phyloP scores from a whole-genome alignment of 1,284 basidiomycete genomes.

The Fomitopsis pinicola region DNA sequence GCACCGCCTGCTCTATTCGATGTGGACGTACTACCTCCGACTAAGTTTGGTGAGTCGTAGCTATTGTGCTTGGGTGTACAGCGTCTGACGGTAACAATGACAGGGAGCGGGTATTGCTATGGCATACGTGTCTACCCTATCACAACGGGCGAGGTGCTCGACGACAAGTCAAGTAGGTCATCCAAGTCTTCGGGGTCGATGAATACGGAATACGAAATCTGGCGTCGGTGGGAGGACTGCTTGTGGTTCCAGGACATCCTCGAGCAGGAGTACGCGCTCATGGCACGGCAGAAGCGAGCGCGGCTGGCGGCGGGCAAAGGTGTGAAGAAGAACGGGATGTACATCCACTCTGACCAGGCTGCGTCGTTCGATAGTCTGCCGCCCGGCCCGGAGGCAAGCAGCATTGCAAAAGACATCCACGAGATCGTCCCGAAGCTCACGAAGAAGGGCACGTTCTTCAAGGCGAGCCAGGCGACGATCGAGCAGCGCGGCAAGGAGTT shows the following conservation, averaged over 20 bases:
- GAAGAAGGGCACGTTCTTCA: slow-evolving; percentile 69
- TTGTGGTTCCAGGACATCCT: slow-evolving; percentile 67
- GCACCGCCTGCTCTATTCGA: slow-evolving; percentile 55
- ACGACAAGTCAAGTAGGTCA: slow-evolving; percentile 30
- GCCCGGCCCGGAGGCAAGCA: slow-evolving; percentile 71
- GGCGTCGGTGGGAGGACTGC: slow-evolving; percentile 78
- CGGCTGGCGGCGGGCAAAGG: slow-evolving; percentile 67
- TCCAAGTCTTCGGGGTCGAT: slow-evolving; percentile 15
- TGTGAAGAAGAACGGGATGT: slow-evolving; percentile 68
- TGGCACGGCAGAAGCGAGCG: slow-evolving; percentile 59
- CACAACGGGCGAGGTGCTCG: slow-evolving; percentile 6
- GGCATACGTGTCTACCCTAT: slow-evolving; percentile 59
- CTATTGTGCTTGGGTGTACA: not conserved
- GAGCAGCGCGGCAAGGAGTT: slow-evolving; percentile 61
- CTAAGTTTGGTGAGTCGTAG: slow-evolving; percentile 47
- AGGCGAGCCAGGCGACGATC: slow-evolving; percentile 60
- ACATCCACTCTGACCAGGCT: slow-evolving; percentile 60
- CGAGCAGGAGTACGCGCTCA: slow-evolving; percentile 56
- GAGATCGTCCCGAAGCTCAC: slow-evolving; percentile 58
- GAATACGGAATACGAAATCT: slow-evolving; percentile 58
- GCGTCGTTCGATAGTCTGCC: slow-evolving; percentile 82
- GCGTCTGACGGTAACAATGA: not conserved
- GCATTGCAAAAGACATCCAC: slow-evolving; percentile 64
- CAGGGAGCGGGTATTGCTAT: slow-evolving; percentile 53
- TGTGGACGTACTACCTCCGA: slow-evolving; percentile 51